Percentiles rank a stretch among this genome's conserved stretches.
Conservation (phyloP, 2,329 filamentous ascomycete species). For the Didymella lethalis region DNA sequence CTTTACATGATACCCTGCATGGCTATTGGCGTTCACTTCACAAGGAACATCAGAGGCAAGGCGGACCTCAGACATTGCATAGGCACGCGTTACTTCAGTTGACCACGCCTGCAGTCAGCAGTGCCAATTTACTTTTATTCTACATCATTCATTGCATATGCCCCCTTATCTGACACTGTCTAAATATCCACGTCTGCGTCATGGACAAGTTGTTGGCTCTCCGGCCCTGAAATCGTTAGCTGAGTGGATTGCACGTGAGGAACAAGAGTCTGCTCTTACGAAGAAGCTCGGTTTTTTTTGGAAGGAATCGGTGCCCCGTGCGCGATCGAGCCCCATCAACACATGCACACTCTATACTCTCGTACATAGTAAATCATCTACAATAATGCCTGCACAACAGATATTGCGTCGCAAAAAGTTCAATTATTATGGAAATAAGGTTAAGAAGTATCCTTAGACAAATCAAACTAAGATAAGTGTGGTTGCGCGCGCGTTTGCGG, state of each 20-base stretch:
- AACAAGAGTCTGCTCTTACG: not conserved
- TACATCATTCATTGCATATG: not conserved
- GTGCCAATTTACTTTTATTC: not conserved
- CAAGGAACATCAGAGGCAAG: not conserved
- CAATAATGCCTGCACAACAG: too few species aligned
- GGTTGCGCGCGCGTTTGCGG: too few species aligned
- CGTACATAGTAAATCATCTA: too few species aligned
- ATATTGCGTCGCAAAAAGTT: too few species aligned
- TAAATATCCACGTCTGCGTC: not conserved
- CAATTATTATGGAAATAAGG: too few species aligned
- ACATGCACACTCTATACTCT: too few species aligned
- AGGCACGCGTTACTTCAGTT: not conserved
- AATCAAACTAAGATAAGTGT: too few species aligned
- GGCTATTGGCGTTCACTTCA: conserved; percentile 11
- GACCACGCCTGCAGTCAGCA: not conserved
- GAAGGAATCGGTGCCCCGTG: too few species aligned
- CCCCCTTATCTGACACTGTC: not conserved
- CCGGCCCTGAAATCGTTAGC: not conserved
- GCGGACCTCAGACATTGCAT: not conserved
- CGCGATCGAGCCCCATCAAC: too few species aligned
- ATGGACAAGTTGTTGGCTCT: not conserved
- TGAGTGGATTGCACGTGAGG: not conserved
- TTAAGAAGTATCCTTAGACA: too few species aligned
- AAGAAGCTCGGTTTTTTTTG: too few species aligned
- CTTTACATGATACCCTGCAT: conserved; percentile 35